Base-by-base conservation (phyloP, 2,329 filamentous ascomycete species). In the Penicillium nordicum region DNA sequence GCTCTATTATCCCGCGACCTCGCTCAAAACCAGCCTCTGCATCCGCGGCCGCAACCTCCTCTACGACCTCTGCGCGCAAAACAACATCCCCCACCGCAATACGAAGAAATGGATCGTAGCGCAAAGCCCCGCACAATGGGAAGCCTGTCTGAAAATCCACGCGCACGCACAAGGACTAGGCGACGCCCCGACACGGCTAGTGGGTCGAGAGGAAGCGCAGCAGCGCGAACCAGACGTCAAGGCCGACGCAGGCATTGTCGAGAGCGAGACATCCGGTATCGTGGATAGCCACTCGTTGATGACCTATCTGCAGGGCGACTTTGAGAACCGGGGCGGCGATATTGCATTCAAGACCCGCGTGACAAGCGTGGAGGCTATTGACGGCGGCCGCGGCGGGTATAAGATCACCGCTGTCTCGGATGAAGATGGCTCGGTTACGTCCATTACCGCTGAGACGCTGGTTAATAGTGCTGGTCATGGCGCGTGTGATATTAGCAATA, bases 51-150 rank as follows among this genome's bases (percentile, higher is more conserved):
- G 87, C 64, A 71, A 87, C 32, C 79, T 91, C 71, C 79, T 97
- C 57, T 99, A 99, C 75, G 81, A 79, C 4, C 84, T 96, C 41
- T 97, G 93, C 78, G 74, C 77, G 5, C 77, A 77, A 55, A 79
- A 89, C 66, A 74, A 75, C 55, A 88, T 99, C 49, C 84, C 85
- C 0, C 83, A 94, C 75, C 81, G 81, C 52, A 88, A 88, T 70
- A 89, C 86, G 25, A 92, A 92, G 57, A 97, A 97, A 78, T 97
- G 93, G 92, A 89, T 97, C 67, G 89, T 97, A 1, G 93, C 93
- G 0, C 94, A 97, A 77, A 88, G 86, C 50, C 80, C 80, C 1
- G 77, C 76, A 45, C 90, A 97, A 77, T 82, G 84, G 69, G 80
- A 78, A n/a, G 84, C 84, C 2, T 78, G 76, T 42, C 58, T 75